These are phyloP conservation scores for Magnusiomyces sp. DNA, from an alignment of 1,139 yeast genomes.

Conservation along the genomic window DNA sequence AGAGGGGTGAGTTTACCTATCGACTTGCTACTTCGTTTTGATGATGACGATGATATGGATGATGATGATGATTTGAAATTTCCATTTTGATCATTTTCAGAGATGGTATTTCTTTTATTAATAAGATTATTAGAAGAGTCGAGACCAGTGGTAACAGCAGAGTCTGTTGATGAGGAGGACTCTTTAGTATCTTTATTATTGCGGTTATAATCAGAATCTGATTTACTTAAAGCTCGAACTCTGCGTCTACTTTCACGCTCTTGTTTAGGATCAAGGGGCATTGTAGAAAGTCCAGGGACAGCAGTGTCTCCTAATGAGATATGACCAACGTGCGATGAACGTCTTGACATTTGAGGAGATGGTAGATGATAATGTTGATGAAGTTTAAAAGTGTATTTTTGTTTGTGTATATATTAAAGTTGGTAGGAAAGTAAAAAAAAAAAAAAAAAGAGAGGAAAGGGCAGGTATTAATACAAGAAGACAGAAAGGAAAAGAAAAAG, in stretches of 20 bases:
- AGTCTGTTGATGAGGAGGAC: background rate
- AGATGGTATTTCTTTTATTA: too few species aligned
- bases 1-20: too few species aligned
- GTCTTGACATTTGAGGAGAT: slow-evolving; percentile 1
- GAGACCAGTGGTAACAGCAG: background rate
- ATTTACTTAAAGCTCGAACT: slow-evolving; percentile 29
- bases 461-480: background rate
- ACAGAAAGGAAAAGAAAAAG: background rate
- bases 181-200: background rate
- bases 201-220: background rate
- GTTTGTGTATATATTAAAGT: too few species aligned
- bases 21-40: background rate
- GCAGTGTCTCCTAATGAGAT: slow-evolving; percentile 35
- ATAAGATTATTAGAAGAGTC: too few species aligned
- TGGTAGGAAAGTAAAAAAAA: background rate
- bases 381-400: too few species aligned
- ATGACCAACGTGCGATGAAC: slow-evolving; percentile 31
- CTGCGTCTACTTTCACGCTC: slow-evolving; percentile 29
- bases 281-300: slow-evolving; percentile 33
- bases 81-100: background rate
- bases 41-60: background rate
- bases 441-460: background rate
- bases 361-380: too few species aligned
- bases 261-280: slow-evolving; percentile 27
- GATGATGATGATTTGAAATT: background rate